Evolutionary conservation across 805 yeast species (phyloP), one percentile per base, ranked within the genome.

Genomic region (Cyberlindnera maclurae): DNA sequence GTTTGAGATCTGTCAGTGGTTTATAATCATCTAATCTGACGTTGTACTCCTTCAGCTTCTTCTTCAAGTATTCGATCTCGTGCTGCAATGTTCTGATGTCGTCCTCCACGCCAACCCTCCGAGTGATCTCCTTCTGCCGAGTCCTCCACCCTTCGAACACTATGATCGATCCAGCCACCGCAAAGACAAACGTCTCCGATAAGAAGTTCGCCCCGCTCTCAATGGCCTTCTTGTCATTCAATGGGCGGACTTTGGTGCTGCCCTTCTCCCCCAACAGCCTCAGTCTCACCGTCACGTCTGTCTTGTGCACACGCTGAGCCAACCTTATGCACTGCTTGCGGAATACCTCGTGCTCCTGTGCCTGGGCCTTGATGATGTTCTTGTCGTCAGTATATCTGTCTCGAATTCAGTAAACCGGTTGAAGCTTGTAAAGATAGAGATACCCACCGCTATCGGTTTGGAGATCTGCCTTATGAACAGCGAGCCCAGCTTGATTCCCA

Each of bases 151-250:
- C 72, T 55, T 87, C 95, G 54, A 71, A 84, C 11, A 86, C 52
- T 10, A 87, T 77, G 39, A 83, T 68, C 1, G 80, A 70, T 5
- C 94, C 93, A 1, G 93, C 95, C 17, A 87, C 90, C 20, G 80
- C 64, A 50, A 87, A 86, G 15, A 86, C 77, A 52, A 86, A 81
- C 26, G 78, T 57, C 56, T 86, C 95, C 33, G 90, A 80, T 11
- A 86, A 61, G 54, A 85, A 76, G 40, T 71, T 81, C 32, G 95
- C 93, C 1, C 95, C 95, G 42, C 70, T 76, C 42, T 86, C 93
- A 31, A 87, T 73, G 28, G 96, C 95, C 52, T 77, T 79, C 11
- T 77, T 75, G 48, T 85, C 95, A 55, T 84, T 85, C 55, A 86
- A 68, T 0, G 95, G 95, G 34, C 94, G 70, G 8, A 85, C 72